Percentiles rank a stretch among this genome's conserved stretches.
These are phyloP conservation scores for Rhodotorula taiwanensis DNA, from an alignment of 768 basidiomycete species.

Conservation along the genomic window DNA sequence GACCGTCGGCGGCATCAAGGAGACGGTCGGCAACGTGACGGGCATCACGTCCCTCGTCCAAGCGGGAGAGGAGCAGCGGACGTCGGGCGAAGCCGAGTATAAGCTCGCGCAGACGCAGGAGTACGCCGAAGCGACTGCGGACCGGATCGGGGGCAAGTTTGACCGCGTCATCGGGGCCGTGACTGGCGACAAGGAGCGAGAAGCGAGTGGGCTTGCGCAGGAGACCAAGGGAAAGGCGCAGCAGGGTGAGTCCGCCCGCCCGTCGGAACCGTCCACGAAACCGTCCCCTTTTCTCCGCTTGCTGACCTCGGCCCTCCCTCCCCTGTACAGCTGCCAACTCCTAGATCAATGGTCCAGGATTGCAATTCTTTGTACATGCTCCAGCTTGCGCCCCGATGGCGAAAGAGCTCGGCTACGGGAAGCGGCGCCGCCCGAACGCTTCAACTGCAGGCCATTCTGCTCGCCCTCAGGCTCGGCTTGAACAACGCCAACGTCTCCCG, in stretches of 20 bases:
- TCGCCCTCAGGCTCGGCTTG: no score
- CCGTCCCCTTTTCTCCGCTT: not conserved
- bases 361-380: no score
- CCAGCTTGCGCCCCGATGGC: no score
- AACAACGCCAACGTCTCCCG: no score
- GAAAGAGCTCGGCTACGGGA: no score
- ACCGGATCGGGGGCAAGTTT: conserved; percentile 27
- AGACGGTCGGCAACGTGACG: conserved; percentile 21
- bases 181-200: conserved; percentile 27
- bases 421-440: no score
- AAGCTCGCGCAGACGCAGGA: conserved; percentile 23
- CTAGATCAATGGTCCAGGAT: no score
- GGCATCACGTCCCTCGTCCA: conserved; percentile 22
- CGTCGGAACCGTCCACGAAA: not conserved
- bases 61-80: conserved; percentile 16
- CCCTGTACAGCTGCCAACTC: not conserved
- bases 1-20: conserved; percentile 16
- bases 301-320: not conserved
- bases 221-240: conserved; percentile 31
- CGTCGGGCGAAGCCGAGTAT: conserved; percentile 29
- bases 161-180: conserved; percentile 27
- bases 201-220: conserved; percentile 15
- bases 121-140: conserved; percentile 25
- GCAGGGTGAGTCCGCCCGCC: conserved; percentile 14
- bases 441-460: no score